A percentile compares a stretch with the other conserved stretches of the same genome.
Evolutionary conservation across 176 grass and related monocot genomes (phyloP).

Genomic region (Raddia distichophylla): DNA sequence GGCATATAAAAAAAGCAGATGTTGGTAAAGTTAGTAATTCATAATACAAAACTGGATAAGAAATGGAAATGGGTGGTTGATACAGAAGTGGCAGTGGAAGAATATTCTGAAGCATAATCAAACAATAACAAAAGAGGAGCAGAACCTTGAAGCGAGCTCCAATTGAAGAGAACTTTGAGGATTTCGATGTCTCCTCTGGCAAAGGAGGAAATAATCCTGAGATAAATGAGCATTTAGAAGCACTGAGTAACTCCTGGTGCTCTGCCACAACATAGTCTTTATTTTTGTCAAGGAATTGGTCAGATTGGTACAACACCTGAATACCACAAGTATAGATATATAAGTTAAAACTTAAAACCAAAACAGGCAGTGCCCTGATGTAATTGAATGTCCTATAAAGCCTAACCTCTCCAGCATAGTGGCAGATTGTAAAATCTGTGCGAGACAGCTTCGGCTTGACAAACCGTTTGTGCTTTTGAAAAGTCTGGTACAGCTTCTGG

Average conservation of each 20-base stretch:
- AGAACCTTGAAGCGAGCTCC: slow-evolving; percentile 92
- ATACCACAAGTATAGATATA: slow-evolving; percentile 32
- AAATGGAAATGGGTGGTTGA: slow-evolving; percentile 19
- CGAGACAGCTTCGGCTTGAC: slow-evolving; percentile 94
- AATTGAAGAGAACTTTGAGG: slow-evolving; percentile 97
- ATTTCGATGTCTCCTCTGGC: slow-evolving; percentile 84
- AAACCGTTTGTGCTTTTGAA: slow-evolving; percentile 85
- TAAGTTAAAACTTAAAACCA: slow-evolving; percentile 28
- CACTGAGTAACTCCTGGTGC: slow-evolving; percentile 87
- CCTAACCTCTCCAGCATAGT: slow-evolving; percentile 93
- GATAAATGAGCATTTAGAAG: slow-evolving; percentile 94
- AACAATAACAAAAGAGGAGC: neutral
- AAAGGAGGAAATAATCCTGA: slow-evolving; percentile 85
- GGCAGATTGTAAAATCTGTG: slow-evolving; percentile 89
- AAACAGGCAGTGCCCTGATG: slow-evolving; percentile 11
- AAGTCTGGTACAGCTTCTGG: slow-evolving; percentile 99
- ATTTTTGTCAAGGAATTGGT: slow-evolving; percentile 97
- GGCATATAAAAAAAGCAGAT: slow-evolving; percentile 43
- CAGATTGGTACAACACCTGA: slow-evolving; percentile 90
- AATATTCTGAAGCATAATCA: slow-evolving; percentile 30
- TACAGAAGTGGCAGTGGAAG: slow-evolving; percentile 12
- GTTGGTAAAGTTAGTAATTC: slow-evolving; percentile 11
- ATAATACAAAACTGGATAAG: slow-evolving; percentile 13
- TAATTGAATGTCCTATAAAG: slow-evolving; percentile 29
- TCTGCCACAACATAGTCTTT: slow-evolving; percentile 99